Evolutionary conservation across 352 stramenopile species (phyloP), one percentile per base, ranked within the genome.

Genomic region (Pythium phragmitis): DNA sequence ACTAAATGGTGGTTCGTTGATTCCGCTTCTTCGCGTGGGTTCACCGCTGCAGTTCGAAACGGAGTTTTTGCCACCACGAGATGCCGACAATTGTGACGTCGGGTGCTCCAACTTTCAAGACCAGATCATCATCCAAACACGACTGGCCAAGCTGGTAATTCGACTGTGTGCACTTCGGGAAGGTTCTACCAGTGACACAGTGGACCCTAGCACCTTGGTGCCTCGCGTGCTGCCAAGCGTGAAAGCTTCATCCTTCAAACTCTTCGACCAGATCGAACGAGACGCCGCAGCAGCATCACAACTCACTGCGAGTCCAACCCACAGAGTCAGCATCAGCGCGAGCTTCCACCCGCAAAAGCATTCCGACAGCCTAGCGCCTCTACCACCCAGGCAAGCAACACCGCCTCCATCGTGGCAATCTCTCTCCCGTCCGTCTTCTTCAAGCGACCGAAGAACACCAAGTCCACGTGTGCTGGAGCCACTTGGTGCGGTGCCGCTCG

Each of bases 101-200:
- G 68, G 50, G 4, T 85, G 69, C 68, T 68, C 86, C 33, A 79
- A 91, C 30, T 91, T 91, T 53, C 82, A 87, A 48, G 82, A 91
- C 59, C 78, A 86, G 48, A 43, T 91, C 21, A 70, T 80, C 28
- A 69, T 91, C 26, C 78, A 91, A 57, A 85, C 73, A 2, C 74
- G 71, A n/a, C 62, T 89, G 3, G 71, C 76, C 16, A 77, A 70
- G n/a, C 65, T 91, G 19, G 63, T 72, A 7, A 49, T 91, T 12
- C 60, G 30, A 9, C 53, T 91, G 14, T 46, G 73, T 21, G 79
- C 82, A 2, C 61, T 72, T 33, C 23, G 46, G 34, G 34, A 46
- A 13, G 26, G 45, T 0, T 39, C 17, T 9, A 21, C 19, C 4
- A 60, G 47, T 30, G 41, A 39, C 14, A 37, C 4, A 34, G 53